phyloP scores from a whole-genome alignment of 2,329 filamentous ascomycete species.

The Leptoxyphium fumago region DNA sequence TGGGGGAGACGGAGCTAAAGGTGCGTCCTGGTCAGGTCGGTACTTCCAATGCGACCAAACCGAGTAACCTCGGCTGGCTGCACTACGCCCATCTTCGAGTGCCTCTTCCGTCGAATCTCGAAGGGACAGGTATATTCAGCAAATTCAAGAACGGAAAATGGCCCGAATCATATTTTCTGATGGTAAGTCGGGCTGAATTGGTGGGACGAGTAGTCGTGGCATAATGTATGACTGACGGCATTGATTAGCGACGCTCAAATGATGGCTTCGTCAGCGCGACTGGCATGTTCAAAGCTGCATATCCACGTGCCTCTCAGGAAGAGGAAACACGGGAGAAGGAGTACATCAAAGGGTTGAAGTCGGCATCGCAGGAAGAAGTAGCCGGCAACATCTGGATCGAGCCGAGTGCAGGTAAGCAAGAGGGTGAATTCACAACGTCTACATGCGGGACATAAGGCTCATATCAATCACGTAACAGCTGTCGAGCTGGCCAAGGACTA shows the following conservation, averaged over 20 bases:
- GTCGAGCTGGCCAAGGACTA: slow-evolving; percentile 78
- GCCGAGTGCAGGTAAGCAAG: slow-evolving; percentile 48
- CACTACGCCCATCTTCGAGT: slow-evolving; percentile 94
- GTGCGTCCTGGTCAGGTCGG: slow-evolving; percentile 65
- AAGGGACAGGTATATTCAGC: slow-evolving; percentile 80
- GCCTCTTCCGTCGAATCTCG: slow-evolving; percentile 78
- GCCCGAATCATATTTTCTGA: slow-evolving; percentile 90
- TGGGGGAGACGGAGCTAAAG: slow-evolving; percentile 83
- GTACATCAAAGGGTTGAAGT: slow-evolving; percentile 69
- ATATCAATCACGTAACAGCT: slow-evolving; percentile 36
- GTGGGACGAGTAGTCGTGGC: background rate
- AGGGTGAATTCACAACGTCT: background rate
- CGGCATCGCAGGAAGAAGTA: slow-evolving; percentile 79
- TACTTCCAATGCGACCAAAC: slow-evolving; percentile 55
- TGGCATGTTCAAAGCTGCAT: slow-evolving; percentile 85
- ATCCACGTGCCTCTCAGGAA: slow-evolving; percentile 55
- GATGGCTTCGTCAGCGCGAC: slow-evolving; percentile 77
- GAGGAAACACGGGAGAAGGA: slow-evolving; percentile 66
- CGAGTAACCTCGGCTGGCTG: slow-evolving; percentile 64
- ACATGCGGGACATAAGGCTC: background rate
- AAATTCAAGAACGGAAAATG: slow-evolving; percentile 44
- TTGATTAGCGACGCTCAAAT: slow-evolving; percentile 53
- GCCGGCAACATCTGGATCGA: slow-evolving; percentile 96
- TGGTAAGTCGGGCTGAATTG: slow-evolving; percentile 39
- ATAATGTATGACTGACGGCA: slow-evolving; percentile 2